Evolutionary conservation across 1,284 basidiomycete species (phyloP).

Genomic region (Puccinia novopanici): DNA sequence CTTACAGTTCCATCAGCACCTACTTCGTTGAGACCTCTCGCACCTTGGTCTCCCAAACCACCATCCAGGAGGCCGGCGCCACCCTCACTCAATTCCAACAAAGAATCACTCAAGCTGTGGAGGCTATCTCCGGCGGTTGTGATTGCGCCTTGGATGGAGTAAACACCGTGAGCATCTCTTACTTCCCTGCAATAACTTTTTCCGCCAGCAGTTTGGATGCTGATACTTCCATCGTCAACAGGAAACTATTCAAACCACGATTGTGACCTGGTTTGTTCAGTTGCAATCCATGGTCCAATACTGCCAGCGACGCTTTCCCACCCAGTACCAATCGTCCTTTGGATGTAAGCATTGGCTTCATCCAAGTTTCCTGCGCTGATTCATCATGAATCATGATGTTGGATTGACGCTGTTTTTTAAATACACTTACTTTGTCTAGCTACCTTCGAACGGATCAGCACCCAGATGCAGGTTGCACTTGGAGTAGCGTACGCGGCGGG

Average conservation of each 20-base stretch:
- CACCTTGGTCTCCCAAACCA: too few relatives aligned
- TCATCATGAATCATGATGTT: neutral
- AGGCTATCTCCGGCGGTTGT: too few relatives aligned
- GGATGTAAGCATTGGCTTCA: too few relatives aligned
- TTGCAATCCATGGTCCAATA: neutral
- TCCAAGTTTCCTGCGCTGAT: neutral
- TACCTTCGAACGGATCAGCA: neutral
- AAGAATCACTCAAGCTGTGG: too few relatives aligned
- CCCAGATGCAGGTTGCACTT: neutral
- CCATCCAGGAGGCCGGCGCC: too few relatives aligned
- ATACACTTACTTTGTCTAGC: neutral
- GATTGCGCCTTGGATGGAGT: neutral
- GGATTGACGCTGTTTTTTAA: neutral
- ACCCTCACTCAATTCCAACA: too few relatives aligned
- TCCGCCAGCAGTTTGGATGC: too few relatives aligned
- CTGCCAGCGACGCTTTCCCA: neutral
- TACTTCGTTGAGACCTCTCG: too few relatives aligned
- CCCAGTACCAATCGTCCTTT: neutral
- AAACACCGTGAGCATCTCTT: neutral
- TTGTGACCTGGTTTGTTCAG: neutral
- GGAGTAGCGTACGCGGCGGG: too few relatives aligned
- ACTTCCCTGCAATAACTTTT: neutral
- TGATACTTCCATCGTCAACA: neutral
- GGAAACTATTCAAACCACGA: neutral
- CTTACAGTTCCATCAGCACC: too few relatives aligned